A percentile compares a stretch with the other conserved stretches of the same genome.
Conservation (phyloP, 2,329 filamentous ascomycete species). For the Alternaria sp. region DNA sequence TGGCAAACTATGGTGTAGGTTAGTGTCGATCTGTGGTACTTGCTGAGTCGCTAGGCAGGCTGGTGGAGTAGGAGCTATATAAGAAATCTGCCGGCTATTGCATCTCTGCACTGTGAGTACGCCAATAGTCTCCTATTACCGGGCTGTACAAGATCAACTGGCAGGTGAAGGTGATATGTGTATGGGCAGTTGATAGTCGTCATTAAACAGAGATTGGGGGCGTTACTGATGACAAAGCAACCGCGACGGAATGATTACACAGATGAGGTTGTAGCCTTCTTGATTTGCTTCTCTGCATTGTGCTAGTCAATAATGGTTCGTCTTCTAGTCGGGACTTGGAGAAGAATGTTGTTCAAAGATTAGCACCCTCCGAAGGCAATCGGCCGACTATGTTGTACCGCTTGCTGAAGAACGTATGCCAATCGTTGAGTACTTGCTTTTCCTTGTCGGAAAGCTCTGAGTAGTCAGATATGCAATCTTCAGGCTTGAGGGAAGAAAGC, state of each 20-base stretch:
- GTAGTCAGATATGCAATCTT: constrained; percentile 85
- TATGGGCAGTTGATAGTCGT: not conserved
- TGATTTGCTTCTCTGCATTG: not conserved
- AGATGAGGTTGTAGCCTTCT: not conserved
- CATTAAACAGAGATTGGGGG: not conserved
- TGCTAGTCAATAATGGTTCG: not conserved
- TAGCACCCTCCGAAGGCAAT: constrained; percentile 35
- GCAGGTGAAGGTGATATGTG: not conserved
- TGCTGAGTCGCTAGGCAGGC: not conserved
- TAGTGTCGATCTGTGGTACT: not conserved
- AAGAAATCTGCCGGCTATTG: not conserved
- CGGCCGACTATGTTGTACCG: constrained; percentile 87
- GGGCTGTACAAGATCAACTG: not conserved
- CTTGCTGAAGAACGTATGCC: constrained; percentile 96
- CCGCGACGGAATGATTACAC: not conserved
- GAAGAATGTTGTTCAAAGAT: constrained; percentile 17
- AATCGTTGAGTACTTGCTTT: constrained; percentile 85
- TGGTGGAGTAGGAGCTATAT: not conserved
- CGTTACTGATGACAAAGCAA: too few species aligned
- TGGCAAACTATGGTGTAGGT: not conserved
- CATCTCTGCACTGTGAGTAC: not conserved
- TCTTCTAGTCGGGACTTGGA: not conserved
- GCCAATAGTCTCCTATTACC: not conserved
- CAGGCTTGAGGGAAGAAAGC: constrained; percentile 83
- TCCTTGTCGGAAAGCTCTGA: constrained; percentile 84